phyloP scores from a whole-genome alignment of 2,329 filamentous ascomycete species.

The Nemania bipapillata region DNA sequence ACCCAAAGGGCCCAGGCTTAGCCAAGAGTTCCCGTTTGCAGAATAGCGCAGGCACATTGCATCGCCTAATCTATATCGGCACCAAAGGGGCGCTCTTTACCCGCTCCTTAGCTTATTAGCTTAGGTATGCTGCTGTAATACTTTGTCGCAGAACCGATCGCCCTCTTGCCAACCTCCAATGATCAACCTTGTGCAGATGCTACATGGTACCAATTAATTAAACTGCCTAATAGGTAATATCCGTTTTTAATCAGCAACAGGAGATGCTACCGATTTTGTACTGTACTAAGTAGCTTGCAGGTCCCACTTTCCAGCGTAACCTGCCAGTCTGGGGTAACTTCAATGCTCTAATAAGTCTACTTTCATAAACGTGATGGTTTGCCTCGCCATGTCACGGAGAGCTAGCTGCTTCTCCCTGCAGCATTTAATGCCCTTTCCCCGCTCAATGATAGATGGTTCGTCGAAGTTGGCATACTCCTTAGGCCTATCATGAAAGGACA shows the following conservation, averaged over 20 bases:
- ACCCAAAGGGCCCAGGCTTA: conserved; percentile 27
- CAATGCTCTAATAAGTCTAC: not conserved
- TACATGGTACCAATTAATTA: conserved; percentile 9
- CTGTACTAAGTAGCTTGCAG: conserved; percentile 22
- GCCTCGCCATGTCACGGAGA: conserved; percentile 24
- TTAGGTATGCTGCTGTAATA: no score
- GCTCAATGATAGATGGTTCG: conserved; percentile 2
- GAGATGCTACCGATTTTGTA: conserved; percentile 18
- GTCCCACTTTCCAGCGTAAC: conserved; percentile 34
- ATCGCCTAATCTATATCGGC: conserved; percentile 21
- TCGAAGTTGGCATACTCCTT: conserved; percentile 11
- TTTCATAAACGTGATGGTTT: conserved; percentile 1
- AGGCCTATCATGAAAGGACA: conserved; percentile 40
- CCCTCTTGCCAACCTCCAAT: conserved; percentile 11
- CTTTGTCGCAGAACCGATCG: conserved; percentile 12
- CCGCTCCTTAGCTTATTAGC: conserved; percentile 12
- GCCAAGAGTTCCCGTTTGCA: conserved; percentile 31
- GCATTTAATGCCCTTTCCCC: not conserved
- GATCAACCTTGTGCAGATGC: conserved; percentile 17
- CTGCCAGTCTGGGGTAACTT: conserved; percentile 25
- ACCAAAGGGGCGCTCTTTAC: not conserved
- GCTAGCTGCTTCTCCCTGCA: not conserved
- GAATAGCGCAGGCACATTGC: conserved; percentile 21
- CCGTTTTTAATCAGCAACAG: conserved; percentile 2
- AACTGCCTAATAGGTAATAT: conserved; percentile 13